Evolutionary conservation across 108 stramenopile species (phyloP).

Genomic region (Cyclostephanos invisitatus): DNA sequence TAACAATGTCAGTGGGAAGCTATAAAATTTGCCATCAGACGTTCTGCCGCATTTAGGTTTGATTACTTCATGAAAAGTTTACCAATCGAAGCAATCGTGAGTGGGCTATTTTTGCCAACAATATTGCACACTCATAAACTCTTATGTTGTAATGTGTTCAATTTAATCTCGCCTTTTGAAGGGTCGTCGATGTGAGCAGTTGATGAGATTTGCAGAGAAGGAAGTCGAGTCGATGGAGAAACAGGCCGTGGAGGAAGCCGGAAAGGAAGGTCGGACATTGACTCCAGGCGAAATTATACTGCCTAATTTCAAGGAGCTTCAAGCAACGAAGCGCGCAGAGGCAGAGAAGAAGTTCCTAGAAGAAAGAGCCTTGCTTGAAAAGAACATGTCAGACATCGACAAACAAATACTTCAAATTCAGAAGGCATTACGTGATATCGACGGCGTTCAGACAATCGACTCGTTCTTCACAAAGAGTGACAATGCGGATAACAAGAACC

Average conservation of each 20-base stretch:
- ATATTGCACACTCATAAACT: neutral
- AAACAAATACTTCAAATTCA: slow-evolving; percentile 69
- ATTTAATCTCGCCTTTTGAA: slow-evolving; percentile 30
- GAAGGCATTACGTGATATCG: slow-evolving; percentile 60
- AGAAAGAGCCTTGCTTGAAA: slow-evolving; percentile 56
- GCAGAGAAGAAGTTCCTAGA: slow-evolving; percentile 49
- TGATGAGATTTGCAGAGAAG: slow-evolving; percentile 85
- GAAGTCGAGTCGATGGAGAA: slow-evolving; percentile 83
- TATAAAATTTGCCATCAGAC: slow-evolving; percentile 84
- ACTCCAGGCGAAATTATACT: slow-evolving; percentile 50
- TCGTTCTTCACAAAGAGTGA: slow-evolving; percentile 30
- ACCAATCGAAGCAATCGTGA: slow-evolving; percentile 37
- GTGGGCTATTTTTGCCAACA: neutral
- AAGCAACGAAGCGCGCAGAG: slow-evolving; percentile 50
- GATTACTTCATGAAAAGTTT: slow-evolving; percentile 75
- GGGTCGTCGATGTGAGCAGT: slow-evolving; percentile 82
- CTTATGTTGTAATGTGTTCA: neutral
- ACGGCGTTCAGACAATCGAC: slow-evolving; percentile 33
- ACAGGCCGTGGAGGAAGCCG: slow-evolving; percentile 63
- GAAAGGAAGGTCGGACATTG: slow-evolving; percentile 44
- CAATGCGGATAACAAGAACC: slow-evolving; percentile 33
- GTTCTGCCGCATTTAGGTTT: slow-evolving; percentile 82
- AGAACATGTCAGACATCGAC: slow-evolving; percentile 75
- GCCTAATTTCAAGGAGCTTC: slow-evolving; percentile 68
- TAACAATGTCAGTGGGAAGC: slow-evolving; percentile 79